Base-by-base conservation (phyloP, 495 filamentous ascomycete genomes). In the Chaetomidium leptoderma region DNA sequence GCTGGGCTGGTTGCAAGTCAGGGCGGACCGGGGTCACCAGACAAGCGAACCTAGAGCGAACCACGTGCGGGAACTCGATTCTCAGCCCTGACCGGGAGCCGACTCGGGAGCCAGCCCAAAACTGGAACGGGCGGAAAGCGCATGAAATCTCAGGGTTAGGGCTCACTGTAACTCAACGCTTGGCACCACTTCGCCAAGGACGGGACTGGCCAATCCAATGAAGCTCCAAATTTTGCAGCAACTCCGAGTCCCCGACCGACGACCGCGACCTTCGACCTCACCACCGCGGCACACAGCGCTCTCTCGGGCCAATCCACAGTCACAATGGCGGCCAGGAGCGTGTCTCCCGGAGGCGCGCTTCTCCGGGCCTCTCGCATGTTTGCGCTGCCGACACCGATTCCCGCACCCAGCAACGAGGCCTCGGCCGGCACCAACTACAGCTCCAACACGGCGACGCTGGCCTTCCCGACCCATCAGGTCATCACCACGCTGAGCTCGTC, bases 401-500 rank as follows among this genome's bases (percentile, higher is more conserved):
- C 78, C 16, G 55, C 69, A 21, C 74, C 78, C 29, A 51, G 66
- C 2, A 40, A 46, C 46, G 64, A 73, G 11, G 56, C 58, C 53
- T 60, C 63, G 23, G 60, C 78, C 13, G 77, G 71, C 21, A 64
- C 63, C 26, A 76, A 70, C 47, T 72, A 64, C 60, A 67, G 73
- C 51, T 87, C 86, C 33, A 73, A 84, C 43, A 87, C 86, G 24
- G 83, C 88, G 29, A 95, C 92, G 27, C 74, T 82, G 19, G 81
- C 82, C 56, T 85, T 86, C 73, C 93, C 93, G n/a, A 90, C 83
- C 56, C 82, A 88, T 66, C 89, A 91, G 60, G 81, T 89, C 60
- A 89, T 99, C 66, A 86, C 89, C 17, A 95, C 92, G 1, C 86
- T 91, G 3, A 65, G 72, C 6, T 79, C 86, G 23, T 91, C 92